Evolutionary conservation across 345 rosid species (phyloP), one percentile per base, ranked within the genome.

Genomic region (Durio zibethinus): DNA sequence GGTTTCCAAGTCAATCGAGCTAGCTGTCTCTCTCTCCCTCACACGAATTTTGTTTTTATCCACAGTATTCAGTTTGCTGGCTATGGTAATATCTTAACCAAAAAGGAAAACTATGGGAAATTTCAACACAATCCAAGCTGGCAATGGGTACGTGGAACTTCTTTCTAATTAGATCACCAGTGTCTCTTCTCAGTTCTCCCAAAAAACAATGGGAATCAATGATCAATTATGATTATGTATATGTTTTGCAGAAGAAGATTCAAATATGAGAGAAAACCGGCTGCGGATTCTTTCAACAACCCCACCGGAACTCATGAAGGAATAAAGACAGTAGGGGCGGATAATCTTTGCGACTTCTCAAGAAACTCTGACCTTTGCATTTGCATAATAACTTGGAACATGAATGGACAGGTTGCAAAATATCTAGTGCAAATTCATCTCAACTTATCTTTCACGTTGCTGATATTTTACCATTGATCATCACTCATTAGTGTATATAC

Each of bases 321-420:
- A 76, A 90, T 92, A 78, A 88, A 42, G 81, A 89, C 87, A 4
- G 76, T 90, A 20, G 68, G 75, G 45, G 80, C 86, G 15, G 80
- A 83, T 25, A 81, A 79, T 31, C 66, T 10, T 2, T 92, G 90
- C 56, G 81, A 83, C 65, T 87, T 90, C 71, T 86, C 92, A 0
- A 78, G 80, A 54, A 82, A 83, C 36, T 83, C 93, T 2, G 88
- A 88, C 72, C 79, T 90, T 64, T 90, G 97, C 69, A 88, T 92
- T 77, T 90, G 90, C 79, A 42, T 80, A 6, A 81, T 92, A 27
- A 92, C 97, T 47, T 92, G 97, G 94, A 92, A 92, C 84, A 90
- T 87, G 93, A 92, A 92, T 73, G 97, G 97, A 67, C 84, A 85
- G 88, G 93, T 92, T 66, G 42, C 52, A 48, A 23, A 21, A 14